These are phyloP conservation scores for Cystobasidium sp. DNA, from an alignment of 1,284 basidiomycete species.

Conservation along the genomic window DNA sequence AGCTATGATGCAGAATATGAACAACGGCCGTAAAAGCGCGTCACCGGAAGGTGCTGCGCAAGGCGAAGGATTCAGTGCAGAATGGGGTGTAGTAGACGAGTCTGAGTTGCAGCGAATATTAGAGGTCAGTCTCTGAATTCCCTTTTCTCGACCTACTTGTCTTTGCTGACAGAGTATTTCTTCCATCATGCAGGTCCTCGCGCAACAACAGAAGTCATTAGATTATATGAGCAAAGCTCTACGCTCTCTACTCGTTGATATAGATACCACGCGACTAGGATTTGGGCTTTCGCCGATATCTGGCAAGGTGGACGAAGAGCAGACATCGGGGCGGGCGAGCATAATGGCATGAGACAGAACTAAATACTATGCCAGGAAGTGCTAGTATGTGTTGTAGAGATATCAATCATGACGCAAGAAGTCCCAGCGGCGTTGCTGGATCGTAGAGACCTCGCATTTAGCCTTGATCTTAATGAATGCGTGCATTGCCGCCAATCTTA, in stretches of 20 bases:
- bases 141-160: not conserved
- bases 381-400: not conserved
- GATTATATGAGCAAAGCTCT: conserved; percentile 37
- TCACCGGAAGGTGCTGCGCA: conserved; percentile 4
- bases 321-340: conserved; percentile 10
- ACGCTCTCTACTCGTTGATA: conserved; percentile 32
- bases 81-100: conserved; percentile 35
- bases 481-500: not conserved
- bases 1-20: conserved; percentile 27
- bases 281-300: conserved; percentile 33
- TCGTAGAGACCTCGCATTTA: too few species aligned
- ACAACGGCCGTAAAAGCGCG: conserved; percentile 7
- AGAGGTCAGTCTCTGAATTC: conserved; percentile 10
- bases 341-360: conserved; percentile 10
- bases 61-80: conserved; percentile 19
- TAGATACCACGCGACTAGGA: conserved; percentile 27
- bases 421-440: too few species aligned
- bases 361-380: not conserved
- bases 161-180: not conserved
- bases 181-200: conserved; percentile 22
- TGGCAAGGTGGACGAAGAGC: conserved; percentile 2
- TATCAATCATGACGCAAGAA: too few species aligned
- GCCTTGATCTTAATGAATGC: too few species aligned
- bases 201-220: conserved; percentile 39
- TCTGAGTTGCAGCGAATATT: conserved; percentile 31